These are phyloP conservation scores for cucumber (Cucumis sativus) DNA, from an alignment of 306 rosid species.

Conservation along the genomic window DNA sequence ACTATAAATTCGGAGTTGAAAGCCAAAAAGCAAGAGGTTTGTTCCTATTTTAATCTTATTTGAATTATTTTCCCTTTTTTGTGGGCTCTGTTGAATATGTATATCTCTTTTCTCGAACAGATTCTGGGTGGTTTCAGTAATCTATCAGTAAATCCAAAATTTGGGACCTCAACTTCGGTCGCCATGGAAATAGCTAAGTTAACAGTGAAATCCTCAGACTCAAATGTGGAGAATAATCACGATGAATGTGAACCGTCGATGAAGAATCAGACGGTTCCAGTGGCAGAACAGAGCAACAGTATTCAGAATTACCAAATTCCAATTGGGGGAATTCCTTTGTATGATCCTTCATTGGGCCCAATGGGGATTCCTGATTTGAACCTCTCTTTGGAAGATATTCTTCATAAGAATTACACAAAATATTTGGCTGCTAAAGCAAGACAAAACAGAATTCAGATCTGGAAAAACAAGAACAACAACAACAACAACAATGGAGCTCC, in stretches of 20 bases:
- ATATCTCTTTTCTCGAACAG: background rate
- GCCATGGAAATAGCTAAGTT: background rate
- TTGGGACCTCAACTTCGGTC: background rate
- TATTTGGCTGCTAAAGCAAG: constrained; percentile 35
- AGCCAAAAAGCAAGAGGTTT: constrained; percentile 36
- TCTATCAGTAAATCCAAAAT: background rate
- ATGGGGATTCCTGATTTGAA: constrained; percentile 39
- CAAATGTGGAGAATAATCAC: background rate
- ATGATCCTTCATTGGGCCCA: constrained; percentile 13
- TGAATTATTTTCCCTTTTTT: background rate
- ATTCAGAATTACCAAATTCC: constrained; percentile 1
- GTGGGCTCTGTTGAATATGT: background rate
- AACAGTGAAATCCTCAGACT: background rate
- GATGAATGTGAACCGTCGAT: background rate
- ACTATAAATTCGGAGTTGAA: constrained; percentile 28
- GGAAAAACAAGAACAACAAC: constrained; percentile 21
- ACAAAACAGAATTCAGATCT: constrained; percentile 34
- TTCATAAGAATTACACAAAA: constrained; percentile 7
- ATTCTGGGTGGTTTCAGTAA: background rate
- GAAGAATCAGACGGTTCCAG: constrained; percentile 10
- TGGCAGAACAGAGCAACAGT: background rate
- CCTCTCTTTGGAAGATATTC: constrained; percentile 2
- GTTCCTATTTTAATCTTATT: constrained; percentile 7
- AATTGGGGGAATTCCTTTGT: background rate
- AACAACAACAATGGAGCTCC: constrained; percentile 6